phyloP scores from a whole-genome alignment of 306 rosid species.

The Morella rubra region DNA sequence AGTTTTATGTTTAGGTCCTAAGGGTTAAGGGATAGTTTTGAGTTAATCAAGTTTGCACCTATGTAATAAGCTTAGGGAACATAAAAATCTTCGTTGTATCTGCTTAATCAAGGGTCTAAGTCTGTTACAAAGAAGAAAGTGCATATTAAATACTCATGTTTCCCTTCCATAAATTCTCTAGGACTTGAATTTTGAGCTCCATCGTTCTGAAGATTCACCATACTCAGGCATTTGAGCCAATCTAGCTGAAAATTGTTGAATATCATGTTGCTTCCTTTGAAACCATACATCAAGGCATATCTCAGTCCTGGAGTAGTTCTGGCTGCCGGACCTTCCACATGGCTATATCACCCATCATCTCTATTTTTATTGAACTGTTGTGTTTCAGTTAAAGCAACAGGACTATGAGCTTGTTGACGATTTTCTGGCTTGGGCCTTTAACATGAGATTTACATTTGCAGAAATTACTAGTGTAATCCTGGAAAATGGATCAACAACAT shows the following conservation, averaged over 20 bases:
- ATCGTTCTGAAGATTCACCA: neutral
- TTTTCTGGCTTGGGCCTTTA: neutral
- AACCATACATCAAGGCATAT: neutral
- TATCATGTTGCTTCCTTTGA: neutral
- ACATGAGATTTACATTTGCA: neutral
- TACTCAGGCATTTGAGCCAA: neutral
- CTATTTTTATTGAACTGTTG: neutral
- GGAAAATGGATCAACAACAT: neutral
- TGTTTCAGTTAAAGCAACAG: neutral
- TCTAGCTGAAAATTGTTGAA: neutral
- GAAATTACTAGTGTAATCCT: neutral
- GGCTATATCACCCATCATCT: neutral
- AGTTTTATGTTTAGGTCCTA: neutral
- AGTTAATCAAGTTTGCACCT: neutral
- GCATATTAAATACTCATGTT: neutral
- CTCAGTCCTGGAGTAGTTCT: neutral
- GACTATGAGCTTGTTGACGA: neutral
- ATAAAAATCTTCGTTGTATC: no score
- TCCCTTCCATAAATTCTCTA: neutral
- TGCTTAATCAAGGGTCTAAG: neutral
- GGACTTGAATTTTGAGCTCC: neutral
- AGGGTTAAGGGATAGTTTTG: neutral
- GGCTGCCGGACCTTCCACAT: neutral
- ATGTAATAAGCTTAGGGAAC: conserved; percentile 1
- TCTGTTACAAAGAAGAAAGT: no score